phyloP scores from a whole-genome alignment of 176 grass and related monocot genomes.

The Eragrostis nindensis region DNA sequence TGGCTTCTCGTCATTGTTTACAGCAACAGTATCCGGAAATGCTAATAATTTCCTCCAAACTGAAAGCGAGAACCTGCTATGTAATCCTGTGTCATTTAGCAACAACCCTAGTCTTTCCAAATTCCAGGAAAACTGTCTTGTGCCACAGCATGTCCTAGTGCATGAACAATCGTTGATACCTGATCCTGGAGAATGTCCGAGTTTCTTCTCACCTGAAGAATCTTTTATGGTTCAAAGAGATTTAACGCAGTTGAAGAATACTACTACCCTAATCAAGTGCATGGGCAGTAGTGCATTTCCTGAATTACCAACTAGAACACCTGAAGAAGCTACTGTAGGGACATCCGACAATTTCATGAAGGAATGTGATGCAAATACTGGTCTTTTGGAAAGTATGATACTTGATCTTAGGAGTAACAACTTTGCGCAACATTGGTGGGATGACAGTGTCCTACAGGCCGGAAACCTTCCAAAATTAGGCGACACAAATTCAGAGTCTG shows the following conservation, averaged over 20 bases:
- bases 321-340: constrained; percentile 35
- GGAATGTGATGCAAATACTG: constrained; percentile 40
- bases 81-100: constrained; percentile 15
- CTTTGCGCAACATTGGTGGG: constrained; percentile 66
- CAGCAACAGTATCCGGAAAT: neutral
- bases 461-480: constrained; percentile 57
- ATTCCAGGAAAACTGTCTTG: constrained; percentile 5
- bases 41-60: neutral
- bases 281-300: constrained; percentile 13
- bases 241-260: constrained; percentile 21
- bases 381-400: constrained; percentile 59
- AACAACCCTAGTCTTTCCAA: constrained; percentile 4
- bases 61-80: constrained; percentile 1
- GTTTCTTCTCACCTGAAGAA: constrained; percentile 9
- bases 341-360: constrained; percentile 11
- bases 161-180: constrained; percentile 9
- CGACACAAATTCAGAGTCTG: constrained; percentile 30
- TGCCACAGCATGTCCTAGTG: neutral
- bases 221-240: constrained; percentile 29
- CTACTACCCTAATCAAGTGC: constrained; percentile 26
- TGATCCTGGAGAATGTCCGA: neutral
- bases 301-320: constrained; percentile 34
- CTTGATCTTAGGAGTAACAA: constrained; percentile 47
- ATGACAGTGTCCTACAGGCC: constrained; percentile 45
- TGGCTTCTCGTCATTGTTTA: constrained; percentile 8